A percentile compares a stretch with the other conserved stretches of the same genome.
Evolutionary conservation across 192 early-diverging fungal species (phyloP).

Genomic region (Coemansia sp.): DNA sequence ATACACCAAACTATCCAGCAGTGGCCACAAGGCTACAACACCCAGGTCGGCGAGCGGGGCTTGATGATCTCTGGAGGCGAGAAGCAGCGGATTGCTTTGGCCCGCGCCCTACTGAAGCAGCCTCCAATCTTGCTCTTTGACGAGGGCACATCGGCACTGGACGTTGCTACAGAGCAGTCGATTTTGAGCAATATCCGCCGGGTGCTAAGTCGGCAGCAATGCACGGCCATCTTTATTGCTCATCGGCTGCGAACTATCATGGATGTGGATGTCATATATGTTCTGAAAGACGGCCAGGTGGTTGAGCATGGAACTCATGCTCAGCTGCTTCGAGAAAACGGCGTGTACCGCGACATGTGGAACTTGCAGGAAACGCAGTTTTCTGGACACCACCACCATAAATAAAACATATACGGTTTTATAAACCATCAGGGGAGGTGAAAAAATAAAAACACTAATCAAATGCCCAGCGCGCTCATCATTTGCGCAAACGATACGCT

Average conservation of each 20-base stretch:
- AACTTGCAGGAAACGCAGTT: conserved; percentile 44
- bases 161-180: conserved; percentile 65
- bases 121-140: conserved; percentile 63
- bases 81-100: conserved; percentile 62
- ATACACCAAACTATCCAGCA: conserved; percentile 61
- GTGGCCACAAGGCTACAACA: conserved; percentile 63
- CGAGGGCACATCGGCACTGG: conserved; percentile 64
- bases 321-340: conserved; percentile 62
- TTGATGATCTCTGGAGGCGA: conserved; percentile 72
- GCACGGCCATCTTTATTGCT: conserved; percentile 93
- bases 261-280: conserved; percentile 89
- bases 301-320: conserved; percentile 85
- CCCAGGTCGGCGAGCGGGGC: conserved; percentile 69
- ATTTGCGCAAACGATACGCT: conserved; percentile 27
- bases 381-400: conserved; percentile 2
- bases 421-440: background rate
- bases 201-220: conserved; percentile 58
- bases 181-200: conserved; percentile 84
- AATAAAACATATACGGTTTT: background rate
- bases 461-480: conserved; percentile 23
- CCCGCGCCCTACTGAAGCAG: conserved; percentile 53
- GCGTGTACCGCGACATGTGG: conserved; percentile 92
- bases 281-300: conserved; percentile 81
- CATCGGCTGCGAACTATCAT: conserved; percentile 89
- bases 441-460: background rate